Evolutionary conservation across 2,329 filamentous ascomycete genomes (phyloP).

Genomic region (Pseudovirgaria hyperparasitica): DNA sequence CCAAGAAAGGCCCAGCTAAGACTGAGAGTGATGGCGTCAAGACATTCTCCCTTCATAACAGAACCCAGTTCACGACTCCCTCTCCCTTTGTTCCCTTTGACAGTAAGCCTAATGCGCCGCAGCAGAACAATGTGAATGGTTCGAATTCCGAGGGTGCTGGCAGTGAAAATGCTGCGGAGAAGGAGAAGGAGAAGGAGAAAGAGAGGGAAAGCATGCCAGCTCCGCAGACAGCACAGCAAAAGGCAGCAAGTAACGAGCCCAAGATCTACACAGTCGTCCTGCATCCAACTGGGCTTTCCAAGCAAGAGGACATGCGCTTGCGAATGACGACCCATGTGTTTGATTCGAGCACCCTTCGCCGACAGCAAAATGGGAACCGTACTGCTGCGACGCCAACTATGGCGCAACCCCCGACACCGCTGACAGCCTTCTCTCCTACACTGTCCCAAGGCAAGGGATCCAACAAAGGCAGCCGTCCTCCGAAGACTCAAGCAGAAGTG

Average conservation of each 20-base stretch:
- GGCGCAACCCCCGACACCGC: slow-evolving; percentile 55
- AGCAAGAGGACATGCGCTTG: slow-evolving; percentile 63
- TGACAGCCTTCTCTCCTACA: slow-evolving; percentile 40
- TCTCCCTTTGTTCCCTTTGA: slow-evolving; percentile 72
- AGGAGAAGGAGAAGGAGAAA: slow-evolving; percentile 24
- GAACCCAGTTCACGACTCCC: slow-evolving; percentile 79
- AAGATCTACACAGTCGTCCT: slow-evolving; percentile 68
- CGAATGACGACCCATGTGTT: slow-evolving; percentile 56
- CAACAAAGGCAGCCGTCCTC: slow-evolving; percentile 62
- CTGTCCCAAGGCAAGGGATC: slow-evolving; percentile 44
- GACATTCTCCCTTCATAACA: slow-evolving; percentile 80
- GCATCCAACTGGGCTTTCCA: slow-evolving; percentile 65
- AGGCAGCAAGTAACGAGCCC: slow-evolving; percentile 36
- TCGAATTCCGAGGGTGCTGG: slow-evolving; percentile 3
- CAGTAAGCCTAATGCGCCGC: slow-evolving; percentile 13
- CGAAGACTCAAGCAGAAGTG: slow-evolving; percentile 60
- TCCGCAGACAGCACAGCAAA: slow-evolving; percentile 33
- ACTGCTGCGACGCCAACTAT: slow-evolving; percentile 29
- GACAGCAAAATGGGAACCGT: slow-evolving; percentile 34
- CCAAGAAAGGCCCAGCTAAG: slow-evolving; percentile 45
- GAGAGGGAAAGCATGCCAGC: slow-evolving; percentile 49
- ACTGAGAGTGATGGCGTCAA: slow-evolving; percentile 44
- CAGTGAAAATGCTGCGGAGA: slow-evolving; percentile 12
- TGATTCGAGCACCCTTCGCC: slow-evolving; percentile 36
- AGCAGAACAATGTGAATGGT: slow-evolving; percentile 13